Evolutionary conservation across 2,329 filamentous ascomycete species (phyloP), one percentile per base, ranked within the genome.

Genomic region (Harringtonia aguacate): DNA sequence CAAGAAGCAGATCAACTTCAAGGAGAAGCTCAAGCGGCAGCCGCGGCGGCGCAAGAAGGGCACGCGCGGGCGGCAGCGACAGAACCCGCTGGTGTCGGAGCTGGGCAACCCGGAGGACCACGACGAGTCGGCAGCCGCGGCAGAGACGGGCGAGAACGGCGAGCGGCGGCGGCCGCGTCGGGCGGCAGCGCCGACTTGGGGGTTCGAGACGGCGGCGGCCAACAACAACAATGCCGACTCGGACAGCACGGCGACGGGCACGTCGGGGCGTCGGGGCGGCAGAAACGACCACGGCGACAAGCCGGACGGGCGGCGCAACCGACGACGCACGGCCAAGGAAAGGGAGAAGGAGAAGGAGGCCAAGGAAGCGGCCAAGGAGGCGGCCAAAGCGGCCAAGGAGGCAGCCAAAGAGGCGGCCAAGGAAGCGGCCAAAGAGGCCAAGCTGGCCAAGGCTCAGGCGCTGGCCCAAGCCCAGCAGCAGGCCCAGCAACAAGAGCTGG

Each of bases 1-100:
- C 57, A 92, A 79, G 64, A 83, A 82, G 63, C 72, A 79, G 38
- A 74, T 79, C 35, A 81, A 85, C 49, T 79, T 89, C 48, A 87
- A 89, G 58, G 82, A 86, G 56, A 86, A 84, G 61, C 69, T 83
- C 27, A 81, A 77, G 60, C 78, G 71, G 62, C 78, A 75, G 60
- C 76, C 71, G 46, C 76, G 70, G 58, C 69, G 70, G 55, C 67
- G 73, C 48, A 76, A 73, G 64, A 72, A 75, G 68, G 63, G 69
- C 56, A 52, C 69, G 52, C 61, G 75, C 54, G 70, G 67, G 30
- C 79, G 81, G 59, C 71, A 76, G 39, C 68, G 75, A 50, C 74
- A 77, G 8, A 81, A 74, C 51, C 76, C 74, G n/a, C 62, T 82
- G 39, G 80, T 82, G 39, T 79, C 79, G 4, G 80, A 84, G 54